Evolutionary conservation across 768 basidiomycete genomes (phyloP).

Genomic region (Auriscalpium microsporum): DNA sequence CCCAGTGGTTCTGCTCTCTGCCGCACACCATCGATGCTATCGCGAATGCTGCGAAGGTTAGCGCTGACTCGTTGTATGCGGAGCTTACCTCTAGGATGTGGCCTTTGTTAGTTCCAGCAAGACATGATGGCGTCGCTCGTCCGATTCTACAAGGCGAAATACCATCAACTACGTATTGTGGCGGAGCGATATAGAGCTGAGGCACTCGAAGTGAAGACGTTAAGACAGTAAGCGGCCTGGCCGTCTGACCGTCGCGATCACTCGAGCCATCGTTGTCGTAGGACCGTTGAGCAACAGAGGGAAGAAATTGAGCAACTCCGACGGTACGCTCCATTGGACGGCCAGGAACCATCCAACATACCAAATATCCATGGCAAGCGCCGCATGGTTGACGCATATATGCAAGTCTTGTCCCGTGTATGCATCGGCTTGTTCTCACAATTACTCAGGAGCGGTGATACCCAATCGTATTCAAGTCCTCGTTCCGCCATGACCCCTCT

Average conservation of each 20-base stretch:
- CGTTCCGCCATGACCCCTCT: constrained; percentile 46
- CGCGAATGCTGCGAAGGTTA: constrained; percentile 61
- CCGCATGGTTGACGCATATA: constrained; percentile 35
- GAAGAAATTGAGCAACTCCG: constrained; percentile 44
- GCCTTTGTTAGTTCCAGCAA: constrained; percentile 58
- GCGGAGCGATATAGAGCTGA: constrained; percentile 49
- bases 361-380: constrained; percentile 61
- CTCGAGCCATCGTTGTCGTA: constrained; percentile 20
- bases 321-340: constrained; percentile 22
- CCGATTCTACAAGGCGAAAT: constrained; percentile 50
- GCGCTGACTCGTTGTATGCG: background rate
- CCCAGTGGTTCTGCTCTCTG: constrained; percentile 67
- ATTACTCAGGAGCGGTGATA: background rate
- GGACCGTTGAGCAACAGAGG: constrained; percentile 40
- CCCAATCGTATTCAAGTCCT: constrained; percentile 43
- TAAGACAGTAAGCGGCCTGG: constrained; percentile 39
- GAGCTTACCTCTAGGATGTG: background rate
- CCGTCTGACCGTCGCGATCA: background rate
- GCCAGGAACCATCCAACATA: constrained; percentile 27
- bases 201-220: constrained; percentile 32
- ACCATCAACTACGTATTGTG: constrained; percentile 43
- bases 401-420: constrained; percentile 26
- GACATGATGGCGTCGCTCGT: constrained; percentile 65
- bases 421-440: background rate
- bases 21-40: constrained; percentile 54